Base-by-base conservation (phyloP, 306 rosid genomes). In the Vigna nakashimae region DNA sequence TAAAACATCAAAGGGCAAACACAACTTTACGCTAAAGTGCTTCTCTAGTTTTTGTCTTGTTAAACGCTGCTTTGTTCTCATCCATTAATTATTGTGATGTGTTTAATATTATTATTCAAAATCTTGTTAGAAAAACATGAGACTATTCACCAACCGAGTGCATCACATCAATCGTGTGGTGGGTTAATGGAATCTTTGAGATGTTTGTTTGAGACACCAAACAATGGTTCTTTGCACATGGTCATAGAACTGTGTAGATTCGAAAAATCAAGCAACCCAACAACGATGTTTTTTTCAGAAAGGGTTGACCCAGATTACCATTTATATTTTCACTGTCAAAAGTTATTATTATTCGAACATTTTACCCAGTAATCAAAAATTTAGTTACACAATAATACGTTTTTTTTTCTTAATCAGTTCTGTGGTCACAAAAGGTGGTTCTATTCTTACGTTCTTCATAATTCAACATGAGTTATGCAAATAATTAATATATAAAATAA, bases 121-220 rank as follows among this genome's bases (percentile, higher is more conserved):
- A 59, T 65, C 62, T 40, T 20, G 20, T 65, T 71, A 45, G 43
- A 48, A 46, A 22, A 76, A 56, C 79, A 45, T 77, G 40, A 56
- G 45, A 72, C 63, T 79, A 78, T 68, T 63, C 13, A 78, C 69
- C 77, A 83, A 68, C 70, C 73, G 74, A 18, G 77, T n/a, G 28
- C 16, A 45, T 68, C 83, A 79, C 74, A 43, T 83, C 80, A 74
- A 83, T 68, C 77, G 80, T 67, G 86, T 79, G 86, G 80, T 79
- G 45, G 73, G 74, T 59, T 73, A 57, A 46, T 57, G 83, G 80
- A 73, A 83, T 78, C 43, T 59, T 18, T 50, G 60, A 32, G 60
- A 32, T 68, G 73, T 83, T 79, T 83, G 67, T 74, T 83, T 55
- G 32, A 79, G 69, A 82, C 69, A 78, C 80, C 86, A 83, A 79